Conservation (phyloP, 2,329 filamentous ascomycete genomes). For the Aspergillus pseudotamarii region DNA sequence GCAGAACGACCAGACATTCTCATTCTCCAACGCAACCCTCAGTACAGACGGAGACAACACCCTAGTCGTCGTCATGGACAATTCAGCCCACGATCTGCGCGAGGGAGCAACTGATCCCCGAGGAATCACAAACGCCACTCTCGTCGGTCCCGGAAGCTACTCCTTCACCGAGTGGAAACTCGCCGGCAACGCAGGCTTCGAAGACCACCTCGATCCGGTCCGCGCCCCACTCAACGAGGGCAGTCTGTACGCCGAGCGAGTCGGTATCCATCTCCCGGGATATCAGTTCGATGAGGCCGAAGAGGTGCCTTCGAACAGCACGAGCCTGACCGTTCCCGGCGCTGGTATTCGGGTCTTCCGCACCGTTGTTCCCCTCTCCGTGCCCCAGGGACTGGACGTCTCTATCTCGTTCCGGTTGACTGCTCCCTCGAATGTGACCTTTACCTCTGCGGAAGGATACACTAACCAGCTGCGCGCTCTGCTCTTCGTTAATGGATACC, state of each 20-base stretch:
- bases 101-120: constrained; percentile 33
- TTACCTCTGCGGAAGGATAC: constrained; percentile 37
- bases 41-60: constrained; percentile 56
- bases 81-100: constrained; percentile 42
- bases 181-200: constrained; percentile 59
- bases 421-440: constrained; percentile 40
- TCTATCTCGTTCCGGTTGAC: constrained; percentile 59
- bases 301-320: constrained; percentile 39
- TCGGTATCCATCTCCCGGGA: constrained; percentile 62
- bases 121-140: constrained; percentile 50
- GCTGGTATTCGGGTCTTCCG: constrained; percentile 61
- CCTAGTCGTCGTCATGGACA: constrained; percentile 63
- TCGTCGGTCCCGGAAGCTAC: constrained; percentile 41
- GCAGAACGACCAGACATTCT: constrained; percentile 41
- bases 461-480: constrained; percentile 47
- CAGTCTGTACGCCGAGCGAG: constrained; percentile 59
- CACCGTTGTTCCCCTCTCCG: constrained; percentile 53
- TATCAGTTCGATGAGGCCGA: constrained; percentile 48
- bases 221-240: constrained; percentile 62
- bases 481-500: constrained; percentile 67
- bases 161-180: constrained; percentile 60
- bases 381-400: constrained; percentile 58
- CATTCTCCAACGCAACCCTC: constrained; percentile 55
- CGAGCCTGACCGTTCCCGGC: constrained; percentile 41
- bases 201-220: constrained; percentile 57